Evolutionary conservation across 2,329 filamentous ascomycete species (phyloP).

Genomic region (Aspergillus floridensis): DNA sequence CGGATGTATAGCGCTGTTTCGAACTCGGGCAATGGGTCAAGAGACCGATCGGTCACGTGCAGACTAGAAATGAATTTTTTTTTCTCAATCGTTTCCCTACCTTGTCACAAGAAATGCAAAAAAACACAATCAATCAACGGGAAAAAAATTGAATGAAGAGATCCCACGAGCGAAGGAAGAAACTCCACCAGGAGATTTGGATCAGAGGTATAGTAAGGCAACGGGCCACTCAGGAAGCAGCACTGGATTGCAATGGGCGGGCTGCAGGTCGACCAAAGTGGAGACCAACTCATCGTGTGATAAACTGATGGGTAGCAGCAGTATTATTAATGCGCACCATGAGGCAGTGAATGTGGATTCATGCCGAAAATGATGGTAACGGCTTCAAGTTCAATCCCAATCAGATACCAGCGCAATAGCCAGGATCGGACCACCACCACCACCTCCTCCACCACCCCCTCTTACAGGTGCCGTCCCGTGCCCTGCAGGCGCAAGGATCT

Average conservation of each 20-base stretch:
- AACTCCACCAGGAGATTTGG: neutral
- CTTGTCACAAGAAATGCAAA: neutral
- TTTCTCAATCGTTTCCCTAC: neutral
- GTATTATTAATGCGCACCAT: neutral
- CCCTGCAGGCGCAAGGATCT: constrained; percentile 2
- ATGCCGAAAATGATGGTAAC: neutral
- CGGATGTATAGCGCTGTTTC: neutral
- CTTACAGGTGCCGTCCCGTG: neutral
- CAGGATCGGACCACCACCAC: neutral
- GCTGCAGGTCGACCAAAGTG: neutral
- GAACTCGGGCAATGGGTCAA: too few species aligned
- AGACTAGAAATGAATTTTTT: neutral
- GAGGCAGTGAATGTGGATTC: neutral
- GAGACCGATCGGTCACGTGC: neutral
- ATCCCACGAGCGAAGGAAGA: neutral
- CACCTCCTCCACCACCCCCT: neutral
- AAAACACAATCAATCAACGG: neutral
- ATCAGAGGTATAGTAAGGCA: neutral
- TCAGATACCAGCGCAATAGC: neutral
- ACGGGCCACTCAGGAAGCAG: neutral
- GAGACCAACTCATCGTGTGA: neutral
- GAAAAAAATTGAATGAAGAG: neutral
- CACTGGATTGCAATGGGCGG: neutral
- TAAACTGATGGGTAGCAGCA: neutral
- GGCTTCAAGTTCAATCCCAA: neutral